Evolutionary conservation across 768 basidiomycete species (phyloP).

Genomic region (Leucocoprinus birnbaumii): DNA sequence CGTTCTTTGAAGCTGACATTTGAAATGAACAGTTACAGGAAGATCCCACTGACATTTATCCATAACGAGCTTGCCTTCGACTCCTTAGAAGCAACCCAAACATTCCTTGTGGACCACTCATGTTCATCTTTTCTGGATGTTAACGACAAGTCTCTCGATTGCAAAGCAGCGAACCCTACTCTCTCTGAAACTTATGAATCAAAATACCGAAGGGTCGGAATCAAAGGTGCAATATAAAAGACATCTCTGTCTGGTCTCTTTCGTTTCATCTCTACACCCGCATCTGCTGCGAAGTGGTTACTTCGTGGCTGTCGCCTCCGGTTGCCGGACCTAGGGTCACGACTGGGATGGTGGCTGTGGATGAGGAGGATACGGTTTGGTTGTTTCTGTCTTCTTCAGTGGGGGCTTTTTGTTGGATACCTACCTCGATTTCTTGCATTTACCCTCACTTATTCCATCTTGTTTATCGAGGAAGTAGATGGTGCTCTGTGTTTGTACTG

Average conservation of each 20-base stretch:
- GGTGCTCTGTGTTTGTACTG: no score
- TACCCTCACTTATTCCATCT: no score
- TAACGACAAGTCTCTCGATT: slow-evolving; percentile 65
- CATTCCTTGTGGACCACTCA: slow-evolving; percentile 70
- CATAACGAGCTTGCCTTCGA: slow-evolving; percentile 86
- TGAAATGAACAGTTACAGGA: slow-evolving; percentile 66
- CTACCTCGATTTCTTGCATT: no score
- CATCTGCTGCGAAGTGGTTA: background rate
- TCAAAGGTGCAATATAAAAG: slow-evolving; percentile 94
- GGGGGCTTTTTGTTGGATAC: background rate
- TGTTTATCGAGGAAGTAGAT: no score
- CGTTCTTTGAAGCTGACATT: background rate
- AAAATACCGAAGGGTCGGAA: slow-evolving; percentile 83
- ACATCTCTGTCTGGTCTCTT: slow-evolving; percentile 17
- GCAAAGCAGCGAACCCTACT: slow-evolving; percentile 54
- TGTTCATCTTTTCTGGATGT: slow-evolving; percentile 68
- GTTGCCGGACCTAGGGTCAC: background rate
- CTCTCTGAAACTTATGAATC: slow-evolving; percentile 69
- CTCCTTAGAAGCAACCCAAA: slow-evolving; percentile 50
- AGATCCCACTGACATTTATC: slow-evolving; percentile 74
- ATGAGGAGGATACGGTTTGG: background rate
- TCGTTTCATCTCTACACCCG: slow-evolving; percentile 5
- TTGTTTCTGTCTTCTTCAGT: background rate
- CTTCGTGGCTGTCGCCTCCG: background rate
- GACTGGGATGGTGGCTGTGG: background rate